phyloP scores from a whole-genome alignment of 306 rosid species.

The Adenanthera pavonina region DNA sequence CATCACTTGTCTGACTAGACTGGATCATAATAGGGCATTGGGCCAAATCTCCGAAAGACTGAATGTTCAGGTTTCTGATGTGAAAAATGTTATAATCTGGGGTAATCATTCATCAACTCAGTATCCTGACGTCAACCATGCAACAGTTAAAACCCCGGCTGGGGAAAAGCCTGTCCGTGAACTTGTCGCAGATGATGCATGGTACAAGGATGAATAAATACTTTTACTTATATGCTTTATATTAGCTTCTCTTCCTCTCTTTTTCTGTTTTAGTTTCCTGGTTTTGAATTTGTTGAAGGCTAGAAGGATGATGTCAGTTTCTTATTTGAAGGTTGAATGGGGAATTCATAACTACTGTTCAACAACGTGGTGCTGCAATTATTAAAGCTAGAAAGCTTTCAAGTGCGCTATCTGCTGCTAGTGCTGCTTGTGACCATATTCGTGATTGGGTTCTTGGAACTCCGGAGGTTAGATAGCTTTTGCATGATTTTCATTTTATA shows the following conservation, averaged over 20 bases:
- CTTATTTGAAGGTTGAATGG: constrained; percentile 73
- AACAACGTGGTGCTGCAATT: constrained; percentile 99
- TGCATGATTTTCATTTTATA: neutral
- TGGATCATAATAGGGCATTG: constrained; percentile 96
- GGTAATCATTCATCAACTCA: constrained; percentile 98
- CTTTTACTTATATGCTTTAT: neutral
- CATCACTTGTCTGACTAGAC: constrained; percentile 86
- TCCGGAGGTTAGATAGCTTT: constrained; percentile 69
- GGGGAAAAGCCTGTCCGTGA: constrained; percentile 81
- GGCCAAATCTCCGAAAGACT: constrained; percentile 96
- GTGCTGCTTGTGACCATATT: constrained; percentile 97
- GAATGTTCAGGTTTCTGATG: constrained; percentile 81
- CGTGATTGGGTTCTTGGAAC: constrained; percentile 99
- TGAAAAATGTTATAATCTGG: constrained; percentile 94
- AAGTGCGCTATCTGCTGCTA: constrained; percentile 97
- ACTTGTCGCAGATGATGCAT: constrained; percentile 85
- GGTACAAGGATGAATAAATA: constrained; percentile 51
- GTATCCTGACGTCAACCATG: constrained; percentile 97
- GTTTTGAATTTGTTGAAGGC: neutral
- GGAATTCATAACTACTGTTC: constrained; percentile 90
- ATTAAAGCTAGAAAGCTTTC: constrained; percentile 94
- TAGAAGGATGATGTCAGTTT: constrained; percentile 10
- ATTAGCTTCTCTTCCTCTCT: neutral
- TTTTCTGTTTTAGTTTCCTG: neutral
- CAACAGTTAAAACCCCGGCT: constrained; percentile 76